These are phyloP conservation scores for Lyophyllum atratum DNA, from an alignment of 768 basidiomycete species.

Conservation along the genomic window DNA sequence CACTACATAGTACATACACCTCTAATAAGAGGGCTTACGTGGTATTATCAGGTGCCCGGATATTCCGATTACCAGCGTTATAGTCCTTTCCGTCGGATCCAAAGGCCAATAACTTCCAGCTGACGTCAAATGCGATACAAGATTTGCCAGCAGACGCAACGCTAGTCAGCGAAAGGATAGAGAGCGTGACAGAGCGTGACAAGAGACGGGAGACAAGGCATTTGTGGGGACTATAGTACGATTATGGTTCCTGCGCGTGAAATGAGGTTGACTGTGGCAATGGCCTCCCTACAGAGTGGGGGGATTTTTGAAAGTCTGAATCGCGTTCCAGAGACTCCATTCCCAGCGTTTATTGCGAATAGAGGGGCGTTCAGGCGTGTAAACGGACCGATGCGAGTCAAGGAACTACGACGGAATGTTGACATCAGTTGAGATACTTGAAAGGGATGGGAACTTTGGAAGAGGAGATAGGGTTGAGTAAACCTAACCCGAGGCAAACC, in stretches of 20 bases:
- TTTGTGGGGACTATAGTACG: no score
- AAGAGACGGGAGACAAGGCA: constrained; percentile 14
- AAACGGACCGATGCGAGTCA: background rate
- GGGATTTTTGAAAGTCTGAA: no score
- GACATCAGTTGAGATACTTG: no score
- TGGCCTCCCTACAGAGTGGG: no score
- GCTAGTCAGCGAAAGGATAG: constrained; percentile 20
- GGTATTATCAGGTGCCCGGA: constrained; percentile 13
- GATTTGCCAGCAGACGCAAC: constrained; percentile 21
- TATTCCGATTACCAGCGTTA: constrained; percentile 68
- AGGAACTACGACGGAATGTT: constrained; percentile 3
- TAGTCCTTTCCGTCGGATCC: constrained; percentile 85
- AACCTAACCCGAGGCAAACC: background rate
- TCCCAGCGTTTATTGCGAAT: no score
- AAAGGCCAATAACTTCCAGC: constrained; percentile 88
- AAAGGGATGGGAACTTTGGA: no score
- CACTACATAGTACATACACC: no score
- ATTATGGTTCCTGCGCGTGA: no score
- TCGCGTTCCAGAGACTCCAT: no score
- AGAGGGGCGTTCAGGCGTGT: background rate
- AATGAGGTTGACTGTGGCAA: no score
- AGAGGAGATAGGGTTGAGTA: no score
- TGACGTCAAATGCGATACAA: constrained; percentile 79
- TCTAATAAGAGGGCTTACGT: no score
- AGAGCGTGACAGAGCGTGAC: constrained; percentile 17